phyloP scores from a whole-genome alignment of 2,329 filamentous ascomycete genomes.

The Fusarium pilosicola region DNA sequence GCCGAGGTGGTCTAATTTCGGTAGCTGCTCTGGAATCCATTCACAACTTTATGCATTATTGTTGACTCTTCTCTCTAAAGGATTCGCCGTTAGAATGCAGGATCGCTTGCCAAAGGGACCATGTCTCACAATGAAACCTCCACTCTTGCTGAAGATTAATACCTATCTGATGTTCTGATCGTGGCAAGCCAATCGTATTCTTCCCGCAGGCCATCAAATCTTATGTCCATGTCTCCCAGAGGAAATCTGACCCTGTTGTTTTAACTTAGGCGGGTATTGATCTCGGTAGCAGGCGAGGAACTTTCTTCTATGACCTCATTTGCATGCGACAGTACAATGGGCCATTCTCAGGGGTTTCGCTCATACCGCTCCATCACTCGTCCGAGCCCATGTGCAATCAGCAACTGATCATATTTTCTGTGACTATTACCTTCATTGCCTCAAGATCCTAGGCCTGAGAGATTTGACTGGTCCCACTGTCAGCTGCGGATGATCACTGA shows the following conservation, averaged over 20 bases:
- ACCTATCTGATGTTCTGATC: neutral
- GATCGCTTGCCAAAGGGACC: neutral
- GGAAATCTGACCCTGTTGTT: neutral
- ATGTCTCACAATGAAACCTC: neutral
- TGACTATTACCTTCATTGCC: neutral
- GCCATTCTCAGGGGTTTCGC: neutral
- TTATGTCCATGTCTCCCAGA: neutral
- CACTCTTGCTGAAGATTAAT: neutral
- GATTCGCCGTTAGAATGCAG: neutral
- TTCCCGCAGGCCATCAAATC: neutral
- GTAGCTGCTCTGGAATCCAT: neutral
- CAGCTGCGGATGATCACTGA: neutral
- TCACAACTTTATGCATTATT: neutral
- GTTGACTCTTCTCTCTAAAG: neutral
- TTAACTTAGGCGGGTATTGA: accelerated
- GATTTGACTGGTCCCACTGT: neutral
- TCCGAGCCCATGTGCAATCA: neutral
- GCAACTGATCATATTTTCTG: neutral
- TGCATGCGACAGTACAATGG: neutral
- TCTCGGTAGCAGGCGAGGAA: neutral
- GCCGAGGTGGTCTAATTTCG: constrained; percentile 1
- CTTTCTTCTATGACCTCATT: neutral
- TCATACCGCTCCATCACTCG: neutral
- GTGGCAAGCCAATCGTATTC: neutral
- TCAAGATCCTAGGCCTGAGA: neutral